Base-by-base conservation (phyloP, 805 yeast genomes). In the Wickerhamomyces strasburgensis region DNA sequence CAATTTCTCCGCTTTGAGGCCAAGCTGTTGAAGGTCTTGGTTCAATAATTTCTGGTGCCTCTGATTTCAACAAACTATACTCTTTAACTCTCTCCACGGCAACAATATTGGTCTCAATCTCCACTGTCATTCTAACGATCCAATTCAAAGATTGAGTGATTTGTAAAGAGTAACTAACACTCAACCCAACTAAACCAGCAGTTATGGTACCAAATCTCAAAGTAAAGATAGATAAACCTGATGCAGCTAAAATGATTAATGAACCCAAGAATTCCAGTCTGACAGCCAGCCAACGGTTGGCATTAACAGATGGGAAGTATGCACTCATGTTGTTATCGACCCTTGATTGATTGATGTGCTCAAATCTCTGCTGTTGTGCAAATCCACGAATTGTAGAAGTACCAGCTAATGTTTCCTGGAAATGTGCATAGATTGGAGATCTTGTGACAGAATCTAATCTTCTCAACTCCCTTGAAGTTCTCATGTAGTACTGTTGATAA, bases 101-200 rank as follows among this genome's bases (percentile, higher is more conserved):
- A 27, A 93, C 98, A 65, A 93, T 89, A 61, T 88, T 90, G 10
- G 97, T 88, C 62, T 93, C 98, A 31, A 93, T 96, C 52, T 93
- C 98, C 30, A 93, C 98, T 0, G 97, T 86, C 98, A 89, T 90
- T 65, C 99, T 76, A 21, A 93, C 98, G 62, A 93, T 87, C 97
- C 97, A 90, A 61, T 88, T 90, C 62, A 93, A 73, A 0, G 96
- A 74, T 62, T 88, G 96, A 0, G 99, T 93, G 43, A 89, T 75
- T 60, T 87, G 95, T 45, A 93, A 70, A 3, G 98, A 90, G 62
- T 93, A 94, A 32, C 95, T 83, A 51, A 93, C 84, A 16, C 96
- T 82, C 51, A 93, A 70, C 70, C 99, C 99, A 53, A 89, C 89
- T 56, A 85, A 65, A 63, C 98, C 98, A 14, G 96, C 88, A 15